Evolutionary conservation across 1,284 basidiomycete genomes (phyloP), one percentile per base, ranked within the genome.

Genomic region (Moesziomyces sp.): DNA sequence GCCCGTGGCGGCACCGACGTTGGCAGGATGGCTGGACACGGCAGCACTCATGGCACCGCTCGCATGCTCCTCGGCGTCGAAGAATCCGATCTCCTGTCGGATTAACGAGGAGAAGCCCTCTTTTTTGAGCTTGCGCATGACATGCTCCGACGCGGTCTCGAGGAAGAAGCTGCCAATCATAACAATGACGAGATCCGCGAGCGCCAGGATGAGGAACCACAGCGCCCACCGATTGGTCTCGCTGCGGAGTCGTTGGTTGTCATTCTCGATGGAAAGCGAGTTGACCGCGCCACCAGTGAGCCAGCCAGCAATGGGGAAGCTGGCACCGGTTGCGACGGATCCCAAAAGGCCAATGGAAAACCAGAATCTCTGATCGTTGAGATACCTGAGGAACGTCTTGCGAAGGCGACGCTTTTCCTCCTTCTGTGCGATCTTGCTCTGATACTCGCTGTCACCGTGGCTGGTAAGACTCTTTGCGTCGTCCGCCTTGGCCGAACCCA

Each of bases 21-120:
- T 83, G 18, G 78, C 52, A 0, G 86, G 82, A 52, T 85, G 81
- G 21, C 66, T 77, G 11, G 83, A 77, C 8, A 85, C 77, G 8
- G 82, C 80, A 9, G 86, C 80, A 18, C 85, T 85, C 48, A 87
- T 82, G 13, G 78, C 79, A 8, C 86, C 86, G 38, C 81, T 77
- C 0, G 81, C 82, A 16, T 84, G 77, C n/a, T 83, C 77, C 30
- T 82, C 79, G 3, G 68, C 48, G 43, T 83, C 82, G 53, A 83
- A 83, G 52, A 77, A 83, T 30, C 79, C 80, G 30, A 83, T 77
- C 48, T 83, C 82, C 44, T 83, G 82, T 5, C 69, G 57, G 21
- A 83, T 63, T 21, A 83, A 52, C 3, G 80, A 73, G 8, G 58
- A 54, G 9, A 83, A 70, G 16, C 77, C 74, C 26, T 72, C 62